Evolutionary conservation across 192 early-diverging fungal genomes (phyloP).

Genomic region (Mortierella antarctica): DNA sequence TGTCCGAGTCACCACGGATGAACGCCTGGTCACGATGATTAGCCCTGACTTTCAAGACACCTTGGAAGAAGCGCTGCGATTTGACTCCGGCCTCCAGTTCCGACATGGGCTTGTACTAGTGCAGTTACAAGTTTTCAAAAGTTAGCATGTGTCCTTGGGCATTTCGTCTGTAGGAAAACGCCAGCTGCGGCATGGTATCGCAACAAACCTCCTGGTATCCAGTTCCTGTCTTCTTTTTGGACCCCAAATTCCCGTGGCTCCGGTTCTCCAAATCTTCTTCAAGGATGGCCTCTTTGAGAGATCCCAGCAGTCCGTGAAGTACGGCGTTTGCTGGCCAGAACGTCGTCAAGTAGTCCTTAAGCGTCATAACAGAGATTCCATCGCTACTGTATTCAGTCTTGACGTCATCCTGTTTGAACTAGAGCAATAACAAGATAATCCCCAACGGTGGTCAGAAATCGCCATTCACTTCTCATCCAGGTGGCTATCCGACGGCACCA

Average conservation of each 20-base stretch:
- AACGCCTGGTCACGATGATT: conserved; percentile 60
- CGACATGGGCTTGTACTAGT: conserved; percentile 59
- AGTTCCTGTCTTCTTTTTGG: conserved; percentile 21
- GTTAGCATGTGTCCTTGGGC: no score
- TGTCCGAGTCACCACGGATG: conserved; percentile 53
- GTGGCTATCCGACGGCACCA: background rate
- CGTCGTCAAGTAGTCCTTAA: conserved; percentile 54
- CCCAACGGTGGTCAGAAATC: background rate
- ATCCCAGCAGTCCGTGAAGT: conserved; percentile 57
- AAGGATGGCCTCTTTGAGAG: conserved; percentile 64
- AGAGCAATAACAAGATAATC: conserved; percentile 2
- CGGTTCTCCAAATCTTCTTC: conserved; percentile 57
- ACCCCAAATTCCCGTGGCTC: background rate
- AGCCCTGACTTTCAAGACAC: conserved; percentile 53
- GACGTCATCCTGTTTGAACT: conserved; percentile 41
- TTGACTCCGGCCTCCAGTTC: conserved; percentile 66
- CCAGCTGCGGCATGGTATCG: background rate
- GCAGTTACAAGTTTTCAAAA: background rate
- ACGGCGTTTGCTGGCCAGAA: conserved; percentile 53
- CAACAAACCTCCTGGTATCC: conserved; percentile 42
- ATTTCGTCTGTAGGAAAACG: no score
- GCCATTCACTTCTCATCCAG: background rate
- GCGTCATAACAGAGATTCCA: conserved; percentile 52
- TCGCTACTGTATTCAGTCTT: background rate
- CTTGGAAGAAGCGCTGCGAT: conserved; percentile 59